phyloP scores from a whole-genome alignment of 2,329 filamentous ascomycete species.

The Dactylellina drechsleri region DNA sequence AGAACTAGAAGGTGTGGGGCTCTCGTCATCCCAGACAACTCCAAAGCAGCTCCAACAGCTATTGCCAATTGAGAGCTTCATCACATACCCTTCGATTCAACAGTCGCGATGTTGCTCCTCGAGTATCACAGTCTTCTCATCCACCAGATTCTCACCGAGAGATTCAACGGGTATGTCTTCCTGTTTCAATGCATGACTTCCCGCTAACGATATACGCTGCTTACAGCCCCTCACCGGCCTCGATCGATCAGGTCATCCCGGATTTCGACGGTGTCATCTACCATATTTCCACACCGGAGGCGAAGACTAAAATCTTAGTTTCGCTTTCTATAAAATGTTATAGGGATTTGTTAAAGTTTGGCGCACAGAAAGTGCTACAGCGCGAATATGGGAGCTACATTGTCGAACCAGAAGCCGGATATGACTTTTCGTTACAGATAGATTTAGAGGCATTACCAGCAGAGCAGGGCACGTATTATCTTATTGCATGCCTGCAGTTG shows the following conservation, averaged over 20 bases:
- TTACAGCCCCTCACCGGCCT: constrained; percentile 79
- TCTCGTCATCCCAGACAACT: constrained; percentile 29
- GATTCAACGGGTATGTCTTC: constrained; percentile 78
- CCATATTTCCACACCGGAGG: constrained; percentile 94
- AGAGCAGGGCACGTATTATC: constrained; percentile 72
- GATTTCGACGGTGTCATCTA: constrained; percentile 99
- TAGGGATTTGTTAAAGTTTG: constrained; percentile 89
- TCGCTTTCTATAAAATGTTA: constrained; percentile 97
- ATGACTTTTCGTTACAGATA: constrained; percentile 92
- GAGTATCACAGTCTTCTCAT: constrained; percentile 99
- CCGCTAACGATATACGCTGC: constrained; percentile 57
- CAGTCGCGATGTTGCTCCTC: constrained; percentile 75
- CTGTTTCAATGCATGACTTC: constrained; percentile 2
- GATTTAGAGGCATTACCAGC: constrained; percentile 88
- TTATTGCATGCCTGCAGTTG: background rate
- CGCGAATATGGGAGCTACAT: constrained; percentile 96
- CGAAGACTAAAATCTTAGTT: constrained; percentile 91
- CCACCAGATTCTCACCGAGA: constrained; percentile 92
- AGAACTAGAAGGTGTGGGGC: constrained; percentile 40
- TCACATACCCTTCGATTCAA: constrained; percentile 1
- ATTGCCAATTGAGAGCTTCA: constrained; percentile 51
- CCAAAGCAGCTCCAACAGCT: constrained; percentile 48
- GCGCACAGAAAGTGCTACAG: constrained; percentile 88
- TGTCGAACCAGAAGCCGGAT: constrained; percentile 84
- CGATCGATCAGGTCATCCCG: constrained; percentile 97